Evolutionary conservation across 2,329 filamentous ascomycete species (phyloP).

Genomic region (Chaetomiaceae sp.): DNA sequence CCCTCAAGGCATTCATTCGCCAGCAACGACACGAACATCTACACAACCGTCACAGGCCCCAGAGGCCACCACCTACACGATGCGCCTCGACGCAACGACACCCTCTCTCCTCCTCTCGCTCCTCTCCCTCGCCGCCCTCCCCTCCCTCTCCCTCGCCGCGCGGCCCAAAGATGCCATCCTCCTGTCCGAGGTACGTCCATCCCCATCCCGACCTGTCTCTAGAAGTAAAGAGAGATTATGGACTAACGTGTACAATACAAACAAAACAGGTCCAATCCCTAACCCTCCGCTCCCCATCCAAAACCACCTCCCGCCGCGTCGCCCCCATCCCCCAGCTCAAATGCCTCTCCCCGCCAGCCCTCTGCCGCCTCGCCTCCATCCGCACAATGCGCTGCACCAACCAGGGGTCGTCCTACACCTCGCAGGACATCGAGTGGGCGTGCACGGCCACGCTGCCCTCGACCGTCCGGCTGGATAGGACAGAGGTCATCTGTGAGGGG

Average conservation of each 20-base stretch:
- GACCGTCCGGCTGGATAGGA: constrained; percentile 68
- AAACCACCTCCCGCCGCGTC: constrained; percentile 73
- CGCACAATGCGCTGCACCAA: constrained; percentile 89
- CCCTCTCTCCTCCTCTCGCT: constrained; percentile 1
- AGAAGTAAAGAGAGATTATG: no score
- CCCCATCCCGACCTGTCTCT: background rate
- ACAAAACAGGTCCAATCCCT: constrained; percentile 63
- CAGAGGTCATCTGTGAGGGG: constrained; percentile 90
- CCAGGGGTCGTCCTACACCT: constrained; percentile 71
- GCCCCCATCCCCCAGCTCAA: constrained; percentile 71
- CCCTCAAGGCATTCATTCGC: no score
- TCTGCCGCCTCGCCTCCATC: constrained; percentile 64
- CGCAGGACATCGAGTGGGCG: constrained; percentile 85
- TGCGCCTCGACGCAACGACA: constrained; percentile 1
- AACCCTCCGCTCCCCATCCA: constrained; percentile 63
- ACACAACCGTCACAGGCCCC: background rate
- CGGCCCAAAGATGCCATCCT: constrained; percentile 51
- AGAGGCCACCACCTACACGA: background rate
- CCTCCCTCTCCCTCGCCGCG: constrained; percentile 14
- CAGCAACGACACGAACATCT: background rate
- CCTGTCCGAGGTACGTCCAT: constrained; percentile 56
- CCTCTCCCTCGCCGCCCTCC: constrained; percentile 3
- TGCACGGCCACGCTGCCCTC: constrained; percentile 62
- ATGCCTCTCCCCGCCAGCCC: constrained; percentile 63
- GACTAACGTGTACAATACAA: background rate